phyloP scores from a whole-genome alignment of 1,284 basidiomycete genomes.

The Entoloma clypeatum region DNA sequence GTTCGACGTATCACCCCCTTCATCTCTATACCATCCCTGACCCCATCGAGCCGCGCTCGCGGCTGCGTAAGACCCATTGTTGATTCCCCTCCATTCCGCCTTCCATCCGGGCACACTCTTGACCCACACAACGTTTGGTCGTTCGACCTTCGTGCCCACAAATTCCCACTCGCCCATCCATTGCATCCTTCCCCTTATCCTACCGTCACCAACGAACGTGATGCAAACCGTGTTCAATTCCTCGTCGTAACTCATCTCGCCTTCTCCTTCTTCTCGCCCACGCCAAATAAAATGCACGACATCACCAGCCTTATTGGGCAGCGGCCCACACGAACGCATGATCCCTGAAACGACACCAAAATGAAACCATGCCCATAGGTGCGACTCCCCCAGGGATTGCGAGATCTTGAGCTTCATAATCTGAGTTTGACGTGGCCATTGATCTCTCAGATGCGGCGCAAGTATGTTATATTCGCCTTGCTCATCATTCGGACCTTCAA shows the following conservation, averaged over 20 bases:
- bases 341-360: slow-evolving; percentile 24
- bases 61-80: slow-evolving; percentile 5
- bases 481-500: slow-evolving; percentile 7
- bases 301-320: slow-evolving; percentile 14
- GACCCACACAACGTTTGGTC: slow-evolving; percentile 6
- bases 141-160: slow-evolving; percentile 14
- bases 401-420: slow-evolving; percentile 17
- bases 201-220: slow-evolving; percentile 22
- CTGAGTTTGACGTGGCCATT: slow-evolving; percentile 12
- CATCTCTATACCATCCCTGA: background rate
- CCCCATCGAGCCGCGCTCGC: slow-evolving; percentile 5
- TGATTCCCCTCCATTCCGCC: slow-evolving; percentile 9
- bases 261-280: slow-evolving; percentile 20
- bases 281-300: slow-evolving; percentile 21
- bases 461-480: slow-evolving; percentile 19
- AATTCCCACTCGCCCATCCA: slow-evolving; percentile 17
- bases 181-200: slow-evolving; percentile 20
- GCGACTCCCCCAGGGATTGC: slow-evolving; percentile 22
- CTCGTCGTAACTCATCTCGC: slow-evolving; percentile 20
- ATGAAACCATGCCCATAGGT: slow-evolving; percentile 27
- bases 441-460: slow-evolving; percentile 19
- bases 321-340: slow-evolving; percentile 19
- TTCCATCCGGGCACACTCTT: slow-evolving; percentile 21
- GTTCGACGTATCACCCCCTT: slow-evolving; percentile 4
- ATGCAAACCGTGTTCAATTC: slow-evolving; percentile 20